Conservation (phyloP, 2,329 filamentous ascomycete species). For the Aspergillus phoenicis region DNA sequence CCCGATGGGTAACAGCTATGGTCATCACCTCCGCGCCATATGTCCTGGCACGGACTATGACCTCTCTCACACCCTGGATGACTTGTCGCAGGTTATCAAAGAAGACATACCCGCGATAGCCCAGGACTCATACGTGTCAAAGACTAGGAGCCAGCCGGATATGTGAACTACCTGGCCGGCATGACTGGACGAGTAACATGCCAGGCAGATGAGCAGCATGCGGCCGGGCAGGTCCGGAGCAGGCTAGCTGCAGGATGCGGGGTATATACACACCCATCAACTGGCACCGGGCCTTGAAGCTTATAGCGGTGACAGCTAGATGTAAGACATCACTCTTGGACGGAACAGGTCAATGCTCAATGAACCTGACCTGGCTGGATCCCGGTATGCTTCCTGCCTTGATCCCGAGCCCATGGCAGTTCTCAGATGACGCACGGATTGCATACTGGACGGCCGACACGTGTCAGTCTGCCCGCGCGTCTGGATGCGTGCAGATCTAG, state of each 20-base stretch:
- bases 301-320: slow-evolving; percentile 5
- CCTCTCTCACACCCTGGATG: neutral
- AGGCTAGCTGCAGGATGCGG: slow-evolving; percentile 3
- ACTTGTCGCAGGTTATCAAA: slow-evolving; percentile 1
- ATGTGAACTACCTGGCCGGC: neutral
- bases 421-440: slow-evolving; percentile 9
- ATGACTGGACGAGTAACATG: neutral
- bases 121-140: slow-evolving; percentile 5
- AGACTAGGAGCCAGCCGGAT: neutral
- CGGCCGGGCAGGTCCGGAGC: neutral
- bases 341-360: neutral
- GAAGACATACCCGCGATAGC: neutral
- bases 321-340: slow-evolving; percentile 1
- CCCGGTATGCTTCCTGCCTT: neutral
- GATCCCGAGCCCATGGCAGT: neutral
- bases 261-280: slow-evolving; percentile 3
- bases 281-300: slow-evolving; percentile 4
- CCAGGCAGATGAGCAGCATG: neutral
- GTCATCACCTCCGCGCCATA: neutral
- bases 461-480: neutral
- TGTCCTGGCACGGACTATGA: neutral
- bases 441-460: slow-evolving; percentile 4
- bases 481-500: neutral
- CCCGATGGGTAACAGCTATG: neutral
- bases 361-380: neutral